A percentile compares a stretch with the other conserved stretches of the same genome.
phyloP scores from a whole-genome alignment of 768 basidiomycete genomes.

The Hygrocybe coccinea region DNA sequence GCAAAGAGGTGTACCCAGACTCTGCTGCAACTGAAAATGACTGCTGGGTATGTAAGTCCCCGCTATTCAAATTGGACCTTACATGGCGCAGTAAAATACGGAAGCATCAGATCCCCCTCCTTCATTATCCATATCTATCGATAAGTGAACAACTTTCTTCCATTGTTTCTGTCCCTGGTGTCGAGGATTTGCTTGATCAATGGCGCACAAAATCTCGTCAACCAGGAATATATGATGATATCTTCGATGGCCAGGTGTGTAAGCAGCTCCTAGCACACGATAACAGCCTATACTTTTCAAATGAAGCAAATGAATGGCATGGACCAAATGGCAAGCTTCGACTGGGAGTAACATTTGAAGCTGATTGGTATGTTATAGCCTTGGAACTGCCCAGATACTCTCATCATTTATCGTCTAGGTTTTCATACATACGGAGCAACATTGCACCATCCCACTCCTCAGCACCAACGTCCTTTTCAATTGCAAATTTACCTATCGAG shows the following conservation, averaged over 20 bases:
- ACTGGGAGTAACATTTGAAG: neutral
- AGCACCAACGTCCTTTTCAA: slow-evolving; percentile 11
- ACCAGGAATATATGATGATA: neutral
- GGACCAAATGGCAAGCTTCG: neutral
- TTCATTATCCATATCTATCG: neutral
- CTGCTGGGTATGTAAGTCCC: neutral
- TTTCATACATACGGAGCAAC: slow-evolving; percentile 32
- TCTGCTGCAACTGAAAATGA: neutral
- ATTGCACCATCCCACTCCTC: slow-evolving; percentile 34
- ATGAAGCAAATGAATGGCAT: neutral
- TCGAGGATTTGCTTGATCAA: neutral
- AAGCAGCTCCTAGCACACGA: neutral
- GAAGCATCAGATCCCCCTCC: neutral
- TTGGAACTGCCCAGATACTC: neutral
- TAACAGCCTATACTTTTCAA: neutral
- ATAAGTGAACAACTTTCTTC: neutral
- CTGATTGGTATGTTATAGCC: neutral
- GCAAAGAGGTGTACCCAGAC: neutral
- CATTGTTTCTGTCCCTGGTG: neutral
- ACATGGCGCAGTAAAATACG: neutral
- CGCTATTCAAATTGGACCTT: neutral
- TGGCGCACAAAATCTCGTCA: neutral
- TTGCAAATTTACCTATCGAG: neutral
- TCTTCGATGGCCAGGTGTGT: neutral
- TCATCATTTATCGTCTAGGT: slow-evolving; percentile 20